Conservation (phyloP, 306 rosid species). For the Quercus agrifolia region DNA sequence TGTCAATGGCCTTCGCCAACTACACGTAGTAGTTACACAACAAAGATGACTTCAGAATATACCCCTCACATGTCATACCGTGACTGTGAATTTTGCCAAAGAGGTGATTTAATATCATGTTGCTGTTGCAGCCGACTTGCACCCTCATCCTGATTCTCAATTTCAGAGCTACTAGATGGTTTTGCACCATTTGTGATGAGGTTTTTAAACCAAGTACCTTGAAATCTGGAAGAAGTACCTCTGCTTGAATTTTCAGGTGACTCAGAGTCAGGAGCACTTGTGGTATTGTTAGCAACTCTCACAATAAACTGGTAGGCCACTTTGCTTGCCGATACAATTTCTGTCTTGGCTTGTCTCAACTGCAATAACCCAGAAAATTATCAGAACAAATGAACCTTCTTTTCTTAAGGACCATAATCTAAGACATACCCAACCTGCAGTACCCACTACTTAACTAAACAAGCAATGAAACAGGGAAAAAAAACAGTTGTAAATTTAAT, state of each 20-base stretch:
- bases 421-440: neutral
- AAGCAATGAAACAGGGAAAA: neutral
- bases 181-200: constrained; percentile 76
- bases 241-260: constrained; percentile 64
- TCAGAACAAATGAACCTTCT: neutral
- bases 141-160: constrained; percentile 49
- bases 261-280: constrained; percentile 45
- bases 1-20: constrained; percentile 29
- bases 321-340: constrained; percentile 89
- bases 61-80: constrained; percentile 39
- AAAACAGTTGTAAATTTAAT: neutral
- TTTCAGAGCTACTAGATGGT: constrained; percentile 78
- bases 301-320: constrained; percentile 84
- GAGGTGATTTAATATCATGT: constrained; percentile 37
- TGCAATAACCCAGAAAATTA: constrained; percentile 38
- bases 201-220: constrained; percentile 83
- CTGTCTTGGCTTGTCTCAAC: constrained; percentile 94
- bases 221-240: constrained; percentile 62
- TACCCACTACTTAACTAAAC: neutral
- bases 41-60: constrained; percentile 18
- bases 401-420: neutral
- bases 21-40: constrained; percentile 22
- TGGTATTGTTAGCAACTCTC: constrained; percentile 70
- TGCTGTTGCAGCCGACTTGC: constrained; percentile 24
- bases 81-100: constrained; percentile 30